Evolutionary conservation across 768 basidiomycete species (phyloP), one percentile per base, ranked within the genome.

Genomic region (Trametes coccinea): DNA sequence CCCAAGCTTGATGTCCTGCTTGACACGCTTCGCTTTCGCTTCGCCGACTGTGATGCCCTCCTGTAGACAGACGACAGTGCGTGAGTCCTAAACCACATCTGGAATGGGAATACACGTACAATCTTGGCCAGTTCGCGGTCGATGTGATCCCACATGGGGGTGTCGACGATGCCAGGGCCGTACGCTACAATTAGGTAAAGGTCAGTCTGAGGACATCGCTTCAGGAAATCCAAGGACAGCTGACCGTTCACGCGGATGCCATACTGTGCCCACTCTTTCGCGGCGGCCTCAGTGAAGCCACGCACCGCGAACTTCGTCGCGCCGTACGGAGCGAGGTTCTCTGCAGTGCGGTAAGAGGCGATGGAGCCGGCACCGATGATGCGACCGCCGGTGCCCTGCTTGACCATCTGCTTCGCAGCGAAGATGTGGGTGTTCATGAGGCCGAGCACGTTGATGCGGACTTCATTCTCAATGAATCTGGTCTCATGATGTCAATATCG

Each of bases 231-330:
- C 6, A 4, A 49, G 6, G 11, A 3, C 14, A 2, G 53, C 66
- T 31, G 17, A 72, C 71, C 73, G 51, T 75, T 75, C 49, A 74
- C 74, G 10, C 72, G 70, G 41, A 75, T 74, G 17, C 70, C 72
- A 46, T 73, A 68, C 56, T 70, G 54, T 5, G 71, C 74, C 69
- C 68, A 75, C 65, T 75, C 74, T 50, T 69, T 70, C 43, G 74
- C 74, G 2, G 72, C 66, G 3, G 67, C 72, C 53, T 75, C 71
- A 2, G 73, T 75, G 62, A 75, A 72, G 7, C 73, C 74, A 16
- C 73, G 66, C 0, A 74, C 72, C 0, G 74, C 74, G 61, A 75
- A 75, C 60, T 75, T 75, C 17, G 72, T 73, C 30, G 70, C 72
- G 33, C 71, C 69, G 59, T 75, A 75, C 4, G 72, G 72, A 4